Conservation (phyloP, 768 basidiomycete genomes). For the Lactarius sp. region DNA sequence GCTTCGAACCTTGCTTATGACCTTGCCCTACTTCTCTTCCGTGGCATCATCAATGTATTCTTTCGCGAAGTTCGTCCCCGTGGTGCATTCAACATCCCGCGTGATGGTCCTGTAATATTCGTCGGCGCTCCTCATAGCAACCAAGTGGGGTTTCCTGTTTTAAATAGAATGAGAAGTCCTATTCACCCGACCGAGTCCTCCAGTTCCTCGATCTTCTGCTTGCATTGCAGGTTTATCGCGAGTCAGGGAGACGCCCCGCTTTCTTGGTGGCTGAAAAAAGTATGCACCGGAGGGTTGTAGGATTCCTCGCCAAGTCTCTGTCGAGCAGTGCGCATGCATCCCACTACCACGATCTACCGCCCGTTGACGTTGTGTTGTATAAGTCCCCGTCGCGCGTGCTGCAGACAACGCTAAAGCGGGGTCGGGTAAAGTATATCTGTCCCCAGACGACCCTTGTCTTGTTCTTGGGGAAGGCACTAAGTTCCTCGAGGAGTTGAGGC, state of each 20-base stretch:
- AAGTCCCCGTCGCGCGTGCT: slow-evolving; percentile 92
- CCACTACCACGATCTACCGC: not conserved
- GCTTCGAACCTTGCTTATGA: slow-evolving; percentile 48
- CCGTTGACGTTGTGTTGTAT: not conserved
- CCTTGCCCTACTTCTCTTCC: slow-evolving; percentile 76
- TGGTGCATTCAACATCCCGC: slow-evolving; percentile 90
- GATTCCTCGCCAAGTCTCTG: slow-evolving; percentile 72
- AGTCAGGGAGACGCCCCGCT: slow-evolving; percentile 73
- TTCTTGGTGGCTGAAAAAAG: slow-evolving; percentile 88
- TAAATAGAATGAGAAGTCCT: not conserved
- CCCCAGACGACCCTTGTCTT: slow-evolving; percentile 69
- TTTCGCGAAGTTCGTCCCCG: slow-evolving; percentile 92
- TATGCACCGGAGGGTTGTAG: slow-evolving; percentile 73
- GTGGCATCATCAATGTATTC: slow-evolving; percentile 82
- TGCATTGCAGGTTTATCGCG: slow-evolving; percentile 75
- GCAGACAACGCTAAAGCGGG: slow-evolving; percentile 80
- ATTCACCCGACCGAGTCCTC: slow-evolving; percentile 3
- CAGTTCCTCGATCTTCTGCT: slow-evolving; percentile 92
- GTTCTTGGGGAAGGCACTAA: slow-evolving; percentile 76
- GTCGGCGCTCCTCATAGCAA: slow-evolving; percentile 92
- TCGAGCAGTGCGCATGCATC: slow-evolving; percentile 64
- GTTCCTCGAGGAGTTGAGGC: slow-evolving; percentile 68
- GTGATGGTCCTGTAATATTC: slow-evolving; percentile 86
- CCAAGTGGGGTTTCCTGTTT: slow-evolving; percentile 47
- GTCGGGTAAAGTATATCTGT: slow-evolving; percentile 64